phyloP scores from a whole-genome alignment of 2,329 filamentous ascomycete genomes.

The Colletotrichum camelliae region DNA sequence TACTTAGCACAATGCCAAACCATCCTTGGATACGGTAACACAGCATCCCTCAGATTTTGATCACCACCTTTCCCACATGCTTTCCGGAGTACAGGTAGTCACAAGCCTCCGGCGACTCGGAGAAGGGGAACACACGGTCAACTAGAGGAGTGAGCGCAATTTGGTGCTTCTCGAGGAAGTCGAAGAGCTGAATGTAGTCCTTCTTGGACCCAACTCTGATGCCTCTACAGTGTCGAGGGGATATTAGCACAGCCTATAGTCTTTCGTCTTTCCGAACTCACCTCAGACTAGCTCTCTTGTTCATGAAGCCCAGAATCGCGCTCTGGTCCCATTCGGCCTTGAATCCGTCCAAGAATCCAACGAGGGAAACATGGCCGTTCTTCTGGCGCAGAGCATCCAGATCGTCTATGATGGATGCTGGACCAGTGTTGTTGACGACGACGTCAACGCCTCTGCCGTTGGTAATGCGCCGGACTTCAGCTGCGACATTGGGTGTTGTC shows the following conservation, averaged over 20 bases:
- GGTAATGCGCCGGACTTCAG: slow-evolving; percentile 25
- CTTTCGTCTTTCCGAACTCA: not conserved
- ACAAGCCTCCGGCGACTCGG: not conserved
- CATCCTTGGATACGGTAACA: not conserved
- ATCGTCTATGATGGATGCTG: slow-evolving; percentile 24
- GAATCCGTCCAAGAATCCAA: not conserved
- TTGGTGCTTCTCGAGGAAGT: not conserved
- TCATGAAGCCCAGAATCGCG: slow-evolving; percentile 1
- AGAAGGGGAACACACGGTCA: not conserved
- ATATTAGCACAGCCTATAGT: not conserved
- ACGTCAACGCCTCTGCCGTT: slow-evolving; percentile 29
- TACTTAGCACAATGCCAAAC: not conserved
- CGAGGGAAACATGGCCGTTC: not conserved
- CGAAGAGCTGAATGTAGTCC: not conserved
- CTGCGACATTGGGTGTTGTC: slow-evolving; percentile 16
- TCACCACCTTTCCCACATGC: slow-evolving; percentile 4
- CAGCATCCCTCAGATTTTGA: not conserved
- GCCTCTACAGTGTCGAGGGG: not conserved
- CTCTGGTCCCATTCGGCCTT: not conserved
- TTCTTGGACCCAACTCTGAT: not conserved
- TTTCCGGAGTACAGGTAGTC: slow-evolving; percentile 5
- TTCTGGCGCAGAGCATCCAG: slow-evolving; percentile 5
- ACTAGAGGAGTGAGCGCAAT: not conserved
- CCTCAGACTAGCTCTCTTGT: slow-evolving; percentile 1
- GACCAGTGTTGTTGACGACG: slow-evolving; percentile 31